A percentile compares a stretch with the other conserved stretches of the same genome.
These are phyloP conservation scores for Malus sylvestris DNA, from an alignment of 306 rosid genomes.

Conservation along the genomic window DNA sequence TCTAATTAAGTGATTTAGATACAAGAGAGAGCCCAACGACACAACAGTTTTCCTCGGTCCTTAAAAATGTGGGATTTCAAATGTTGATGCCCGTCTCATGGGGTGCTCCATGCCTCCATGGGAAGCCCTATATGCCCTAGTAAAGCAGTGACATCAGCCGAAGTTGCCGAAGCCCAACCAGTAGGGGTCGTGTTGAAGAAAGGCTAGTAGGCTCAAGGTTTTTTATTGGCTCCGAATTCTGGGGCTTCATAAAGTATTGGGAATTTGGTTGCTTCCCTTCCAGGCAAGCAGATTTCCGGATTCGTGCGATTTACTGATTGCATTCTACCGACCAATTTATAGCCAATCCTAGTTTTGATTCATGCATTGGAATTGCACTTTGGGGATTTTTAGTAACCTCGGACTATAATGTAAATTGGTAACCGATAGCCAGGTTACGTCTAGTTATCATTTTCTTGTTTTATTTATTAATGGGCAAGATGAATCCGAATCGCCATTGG, in stretches of 20 bases:
- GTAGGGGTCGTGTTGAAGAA: not conserved
- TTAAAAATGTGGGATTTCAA: not conserved
- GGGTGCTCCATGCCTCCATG: not conserved
- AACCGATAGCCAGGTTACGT: too few relatives aligned
- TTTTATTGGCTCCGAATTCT: not conserved
- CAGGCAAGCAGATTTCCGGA: not conserved
- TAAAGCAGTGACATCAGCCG: too few relatives aligned
- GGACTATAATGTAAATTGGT: too few relatives aligned
- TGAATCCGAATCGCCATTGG: too few relatives aligned
- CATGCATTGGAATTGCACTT: not conserved
- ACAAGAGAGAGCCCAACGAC: too few relatives aligned
- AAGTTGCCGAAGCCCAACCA: not conserved
- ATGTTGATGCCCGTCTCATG: not conserved
- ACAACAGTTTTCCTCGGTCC: too few relatives aligned
- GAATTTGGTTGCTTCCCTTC: not conserved
- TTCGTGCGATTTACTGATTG: not conserved
- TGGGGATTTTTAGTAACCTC: too few relatives aligned
- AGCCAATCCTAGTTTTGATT: not conserved
- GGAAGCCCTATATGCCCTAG: not conserved
- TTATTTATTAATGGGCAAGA: too few relatives aligned
- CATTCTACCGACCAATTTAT: not conserved
- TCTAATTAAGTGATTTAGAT: too few relatives aligned
- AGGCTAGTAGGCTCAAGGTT: not conserved
- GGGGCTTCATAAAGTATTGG: too few relatives aligned
- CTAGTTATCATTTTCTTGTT: too few relatives aligned